Evolutionary conservation across 2,329 filamentous ascomycete genomes (phyloP).

Genomic region (Penicillium sp.): DNA sequence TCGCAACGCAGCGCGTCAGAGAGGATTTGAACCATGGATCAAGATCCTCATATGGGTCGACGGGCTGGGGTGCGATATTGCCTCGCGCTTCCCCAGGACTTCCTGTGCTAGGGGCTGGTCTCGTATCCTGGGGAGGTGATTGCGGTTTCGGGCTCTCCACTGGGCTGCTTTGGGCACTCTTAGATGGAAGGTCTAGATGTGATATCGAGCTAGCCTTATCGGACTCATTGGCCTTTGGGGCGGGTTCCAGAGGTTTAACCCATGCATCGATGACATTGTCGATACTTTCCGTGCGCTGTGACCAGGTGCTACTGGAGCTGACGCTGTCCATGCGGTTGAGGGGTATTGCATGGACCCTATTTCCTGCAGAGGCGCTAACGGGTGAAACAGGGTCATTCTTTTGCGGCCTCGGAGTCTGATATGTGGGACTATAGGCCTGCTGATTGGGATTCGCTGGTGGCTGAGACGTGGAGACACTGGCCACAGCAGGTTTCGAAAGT

Average conservation of each 20-base stretch:
- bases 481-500: neutral
- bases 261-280: slow-evolving; percentile 47
- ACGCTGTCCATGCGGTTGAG: slow-evolving; percentile 31
- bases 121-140: neutral
- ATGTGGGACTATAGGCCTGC: slow-evolving; percentile 6
- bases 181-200: slow-evolving; percentile 9
- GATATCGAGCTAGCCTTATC: slow-evolving; percentile 6
- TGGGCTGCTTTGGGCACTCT: slow-evolving; percentile 13
- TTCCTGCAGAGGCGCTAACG: slow-evolving; percentile 22
- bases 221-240: slow-evolving; percentile 13
- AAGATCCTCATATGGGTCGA: slow-evolving; percentile 53
- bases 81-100: slow-evolving; percentile 12
- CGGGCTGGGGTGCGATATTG: slow-evolving; percentile 19
- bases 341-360: slow-evolving; percentile 12
- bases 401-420: slow-evolving; percentile 2
- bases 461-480: slow-evolving; percentile 3
- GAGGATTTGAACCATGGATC: slow-evolving; percentile 59
- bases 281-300: slow-evolving; percentile 38
- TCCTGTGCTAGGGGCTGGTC: slow-evolving; percentile 4
- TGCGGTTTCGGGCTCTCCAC: slow-evolving; percentile 12
- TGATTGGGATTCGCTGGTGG: slow-evolving; percentile 12
- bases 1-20: slow-evolving; percentile 54
- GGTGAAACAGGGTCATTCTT: slow-evolving; percentile 19
- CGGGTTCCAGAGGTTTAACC: slow-evolving; percentile 36
- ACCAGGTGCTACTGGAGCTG: slow-evolving; percentile 28